These are phyloP conservation scores for Linnemannia schmuckeri DNA, from an alignment of 192 early-diverging fungal genomes.

Conservation along the genomic window DNA sequence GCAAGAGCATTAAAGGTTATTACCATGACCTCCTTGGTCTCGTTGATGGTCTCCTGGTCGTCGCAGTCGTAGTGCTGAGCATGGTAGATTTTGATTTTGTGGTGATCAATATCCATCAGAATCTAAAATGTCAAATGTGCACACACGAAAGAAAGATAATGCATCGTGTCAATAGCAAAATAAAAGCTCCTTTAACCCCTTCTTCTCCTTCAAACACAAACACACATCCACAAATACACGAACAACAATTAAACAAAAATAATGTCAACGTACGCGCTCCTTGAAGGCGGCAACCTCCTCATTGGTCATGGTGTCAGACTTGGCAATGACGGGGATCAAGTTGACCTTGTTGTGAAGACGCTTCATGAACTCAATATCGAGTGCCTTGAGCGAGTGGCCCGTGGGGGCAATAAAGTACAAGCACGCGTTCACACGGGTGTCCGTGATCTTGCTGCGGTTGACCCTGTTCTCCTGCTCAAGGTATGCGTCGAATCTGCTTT, in stretches of 20 bases:
- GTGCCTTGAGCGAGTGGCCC: constrained; percentile 89
- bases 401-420: constrained; percentile 98
- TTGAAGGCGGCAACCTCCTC: constrained; percentile 88
- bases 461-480: constrained; percentile 94
- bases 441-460: constrained; percentile 89
- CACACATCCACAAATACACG: background rate
- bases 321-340: constrained; percentile 91
- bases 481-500: constrained; percentile 94
- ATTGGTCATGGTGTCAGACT: constrained; percentile 91
- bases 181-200: background rate
- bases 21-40: constrained; percentile 87
- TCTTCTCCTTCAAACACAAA: background rate
- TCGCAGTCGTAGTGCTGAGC: constrained; percentile 87
- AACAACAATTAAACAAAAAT: constrained; percentile 23
- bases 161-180: background rate
- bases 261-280: constrained; percentile 69
- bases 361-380: constrained; percentile 98
- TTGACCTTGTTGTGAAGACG: constrained; percentile 90
- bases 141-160: constrained; percentile 10
- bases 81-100: constrained; percentile 91
- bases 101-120: constrained; percentile 83
- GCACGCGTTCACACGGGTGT: constrained; percentile 95
- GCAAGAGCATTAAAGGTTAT: background rate
- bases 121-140: constrained; percentile 61
- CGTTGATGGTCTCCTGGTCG: constrained; percentile 82